A percentile compares a stretch with the other conserved stretches of the same genome.
These are phyloP conservation scores for Teunomyces cretensis DNA, from an alignment of 805 yeast genomes.

Conservation along the genomic window DNA sequence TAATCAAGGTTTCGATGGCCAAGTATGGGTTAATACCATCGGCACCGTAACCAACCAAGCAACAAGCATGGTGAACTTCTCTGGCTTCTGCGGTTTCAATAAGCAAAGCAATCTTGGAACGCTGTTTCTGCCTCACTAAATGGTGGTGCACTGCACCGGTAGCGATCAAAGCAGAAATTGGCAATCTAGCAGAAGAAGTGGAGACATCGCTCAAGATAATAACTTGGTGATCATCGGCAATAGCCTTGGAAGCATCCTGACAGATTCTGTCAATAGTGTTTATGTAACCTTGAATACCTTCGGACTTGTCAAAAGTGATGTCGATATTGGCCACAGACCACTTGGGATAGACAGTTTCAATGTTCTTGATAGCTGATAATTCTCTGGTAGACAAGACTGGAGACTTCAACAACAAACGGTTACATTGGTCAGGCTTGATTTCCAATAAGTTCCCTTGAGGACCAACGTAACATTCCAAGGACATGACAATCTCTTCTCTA, in stretches of 20 bases:
- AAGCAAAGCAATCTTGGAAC: constrained; percentile 89
- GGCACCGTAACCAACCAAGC: constrained; percentile 93
- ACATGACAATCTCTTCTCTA: constrained; percentile 95
- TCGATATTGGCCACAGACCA: constrained; percentile 86
- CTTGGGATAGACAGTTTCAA: constrained; percentile 73
- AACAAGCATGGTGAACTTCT: constrained; percentile 95
- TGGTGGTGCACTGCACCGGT: constrained; percentile 97
- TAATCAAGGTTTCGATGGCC: constrained; percentile 83
- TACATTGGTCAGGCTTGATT: constrained; percentile 89
- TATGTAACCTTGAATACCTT: constrained; percentile 84
- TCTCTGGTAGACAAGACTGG: constrained; percentile 79
- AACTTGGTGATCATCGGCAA: constrained; percentile 71
- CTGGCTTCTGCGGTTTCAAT: constrained; percentile 96
- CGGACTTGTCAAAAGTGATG: constrained; percentile 80
- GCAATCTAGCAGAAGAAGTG: constrained; percentile 59
- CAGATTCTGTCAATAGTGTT: constrained; percentile 84
- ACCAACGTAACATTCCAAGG: constrained; percentile 93
- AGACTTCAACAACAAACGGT: constrained; percentile 76
- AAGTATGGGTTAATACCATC: constrained; percentile 94
- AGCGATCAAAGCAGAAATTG: constrained; percentile 89
- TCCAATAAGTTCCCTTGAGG: constrained; percentile 97
- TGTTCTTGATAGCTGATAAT: constrained; percentile 69
- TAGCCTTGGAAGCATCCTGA: constrained; percentile 81
- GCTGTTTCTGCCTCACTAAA: constrained; percentile 90
- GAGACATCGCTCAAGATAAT: constrained; percentile 74